Evolutionary conservation across 2,329 filamentous ascomycete species (phyloP), one percentile per base, ranked within the genome.

Genomic region (Epichloe sylvatica): DNA sequence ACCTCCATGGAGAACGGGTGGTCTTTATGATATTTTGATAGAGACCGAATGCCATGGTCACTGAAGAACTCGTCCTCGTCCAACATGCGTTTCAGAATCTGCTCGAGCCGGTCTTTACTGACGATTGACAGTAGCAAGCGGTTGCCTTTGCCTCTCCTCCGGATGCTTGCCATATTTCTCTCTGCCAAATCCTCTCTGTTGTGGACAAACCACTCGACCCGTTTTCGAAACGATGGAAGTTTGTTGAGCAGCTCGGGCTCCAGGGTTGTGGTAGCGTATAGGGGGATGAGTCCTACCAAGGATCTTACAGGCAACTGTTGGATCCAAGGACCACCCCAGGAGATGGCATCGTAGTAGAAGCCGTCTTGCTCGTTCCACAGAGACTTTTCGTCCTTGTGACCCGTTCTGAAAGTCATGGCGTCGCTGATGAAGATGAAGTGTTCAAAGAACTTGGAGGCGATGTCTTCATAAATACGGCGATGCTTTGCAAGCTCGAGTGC

Each of bases 281-380:
- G 78, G 2, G 91, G 91, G 55, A 97, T 97, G 51, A 97, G 72
- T 11, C 92, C 91, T 47, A 97, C 91, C 7, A 97, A 78, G 15
- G 91, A 97, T 51, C 89, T 78, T 47, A 97, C 87, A 1, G 88
- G 90, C 61, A 97, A 78, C 66, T 96, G 90, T 61, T 96, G 87
- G 48, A 86, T 86, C 83, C 84, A 94, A 7, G 90, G 90, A 8
- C 89, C 89, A 46, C 91, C 91, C 80, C 88, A 97, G 1, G 90
- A 94, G 55, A 97, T 97, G 25, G 91, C 91, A 69, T 97, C 91
- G 63, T 97, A 97, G 75, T 97, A 97, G 74, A 97, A 97, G 50
- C 87, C 89, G 66, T 97, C 91, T 54, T 94, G 79, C 30, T 96
- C 89, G 61, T 96, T 97, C 91, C 91, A 97, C 7, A 97, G 71